Evolutionary conservation across 495 filamentous ascomycete genomes (phyloP), one percentile per base, ranked within the genome.

Genomic region (Aspergillus biplanus): DNA sequence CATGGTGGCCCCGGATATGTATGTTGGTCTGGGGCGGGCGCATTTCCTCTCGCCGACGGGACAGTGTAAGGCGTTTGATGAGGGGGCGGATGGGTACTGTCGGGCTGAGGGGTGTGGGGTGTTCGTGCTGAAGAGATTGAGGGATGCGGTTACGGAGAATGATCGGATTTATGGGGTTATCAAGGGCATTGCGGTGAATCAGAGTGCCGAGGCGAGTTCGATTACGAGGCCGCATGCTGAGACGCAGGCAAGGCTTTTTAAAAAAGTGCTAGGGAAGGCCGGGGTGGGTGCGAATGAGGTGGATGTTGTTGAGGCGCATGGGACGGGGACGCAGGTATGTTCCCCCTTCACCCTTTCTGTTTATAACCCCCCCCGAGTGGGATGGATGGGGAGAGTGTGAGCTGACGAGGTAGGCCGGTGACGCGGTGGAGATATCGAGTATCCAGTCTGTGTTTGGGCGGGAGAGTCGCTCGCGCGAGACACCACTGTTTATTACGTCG

Each of bases 61-160:
- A 6, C 78, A 80, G 50, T 92, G 89, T 72, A 88, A 90, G 32
- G 85, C 88, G 0, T 90, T 89, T 59, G 88, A 89, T 64, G 78
- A 86, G 56, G 80, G 78, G 21, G 89, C 89, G 9, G 87, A 92
- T 66, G 89, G 89, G 0, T 92, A 92, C 71, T 90, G 88, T 67
- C 83, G 89, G 58, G 78, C 66, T 5, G 82, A 85, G 0, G 79
- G 71, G 7, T 63, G 81, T 8, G 82, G 70, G 4, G 69, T 71
- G 4, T 50, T 83, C 0, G 65, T 84, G 1, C n/a, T 84, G 0
- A 84, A 84, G 63, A 60, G 78, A 5, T 57, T 82, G 0, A 70
- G 72, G 11, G 80, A 82, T 67, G 81, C 81, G 4, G 42, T 71
- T 9, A 71, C 72, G 6, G 80, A 84, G 11, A 73, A 75, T 5